Percentiles rank a stretch among this genome's conserved stretches.
phyloP scores from a whole-genome alignment of 768 basidiomycete genomes.

The Hericium coralloides region DNA sequence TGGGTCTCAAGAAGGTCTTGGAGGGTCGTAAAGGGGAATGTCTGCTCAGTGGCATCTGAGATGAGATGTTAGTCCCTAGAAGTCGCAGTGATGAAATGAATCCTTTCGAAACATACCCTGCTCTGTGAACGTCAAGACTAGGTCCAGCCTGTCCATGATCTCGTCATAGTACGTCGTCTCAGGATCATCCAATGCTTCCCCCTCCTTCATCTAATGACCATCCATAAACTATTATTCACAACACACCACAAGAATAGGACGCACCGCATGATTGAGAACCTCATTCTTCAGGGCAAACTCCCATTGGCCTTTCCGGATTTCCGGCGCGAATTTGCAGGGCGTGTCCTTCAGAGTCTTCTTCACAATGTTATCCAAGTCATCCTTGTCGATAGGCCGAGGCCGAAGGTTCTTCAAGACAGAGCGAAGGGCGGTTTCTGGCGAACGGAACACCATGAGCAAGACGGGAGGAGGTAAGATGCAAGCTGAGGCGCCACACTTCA shows the following conservation, averaged over 20 bases:
- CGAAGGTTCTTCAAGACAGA: conserved; percentile 5
- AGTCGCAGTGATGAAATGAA: neutral
- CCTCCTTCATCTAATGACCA: conserved; percentile 50
- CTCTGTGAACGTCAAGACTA: conserved; percentile 70
- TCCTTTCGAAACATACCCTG: conserved; percentile 38
- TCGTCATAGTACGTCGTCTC: conserved; percentile 51
- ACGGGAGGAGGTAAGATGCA: no score
- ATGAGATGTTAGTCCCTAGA: conserved; percentile 3
- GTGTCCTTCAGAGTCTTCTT: conserved; percentile 7
- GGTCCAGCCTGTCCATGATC: conserved; percentile 56
- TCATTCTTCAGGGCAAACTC: conserved; percentile 65
- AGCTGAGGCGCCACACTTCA: neutral
- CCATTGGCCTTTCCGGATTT: conserved; percentile 66
- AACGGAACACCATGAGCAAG: conserved; percentile 8
- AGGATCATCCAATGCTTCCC: conserved; percentile 46
- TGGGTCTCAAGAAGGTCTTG: conserved; percentile 82
- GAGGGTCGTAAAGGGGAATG: conserved; percentile 63
- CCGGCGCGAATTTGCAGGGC: conserved; percentile 27
- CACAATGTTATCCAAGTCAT: conserved; percentile 6
- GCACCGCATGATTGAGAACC: conserved; percentile 62
- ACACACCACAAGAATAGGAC: conserved; percentile 18
- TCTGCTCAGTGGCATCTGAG: conserved; percentile 68
- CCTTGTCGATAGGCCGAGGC: conserved; percentile 8
- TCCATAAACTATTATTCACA: neutral
- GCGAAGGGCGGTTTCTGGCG: conserved; percentile 11